Percentiles rank a stretch among this genome's conserved stretches.
These are phyloP conservation scores for Fereydounia khargensis DNA, from an alignment of 1,284 basidiomycete genomes.

Conservation along the genomic window DNA sequence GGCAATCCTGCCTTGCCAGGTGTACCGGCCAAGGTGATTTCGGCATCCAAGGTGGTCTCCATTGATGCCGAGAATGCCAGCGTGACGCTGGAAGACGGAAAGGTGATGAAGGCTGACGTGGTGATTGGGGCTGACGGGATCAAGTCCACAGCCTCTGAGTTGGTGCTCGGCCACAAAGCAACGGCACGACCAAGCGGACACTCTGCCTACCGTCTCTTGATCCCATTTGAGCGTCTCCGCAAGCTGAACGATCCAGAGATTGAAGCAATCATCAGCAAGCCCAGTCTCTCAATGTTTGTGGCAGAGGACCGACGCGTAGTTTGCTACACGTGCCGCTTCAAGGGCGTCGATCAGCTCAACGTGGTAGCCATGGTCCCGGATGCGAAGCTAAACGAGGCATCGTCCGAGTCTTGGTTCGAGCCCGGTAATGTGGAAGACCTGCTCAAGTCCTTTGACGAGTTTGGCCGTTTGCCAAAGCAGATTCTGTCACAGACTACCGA, in stretches of 20 bases:
- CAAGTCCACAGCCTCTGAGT: slow-evolving; percentile 57
- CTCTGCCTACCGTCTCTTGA: slow-evolving; percentile 46
- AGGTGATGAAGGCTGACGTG: slow-evolving; percentile 32
- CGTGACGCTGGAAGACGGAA: slow-evolving; percentile 38
- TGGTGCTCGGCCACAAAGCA: slow-evolving; percentile 43
- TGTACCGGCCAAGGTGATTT: slow-evolving; percentile 10
- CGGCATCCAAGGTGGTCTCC: slow-evolving; percentile 12
- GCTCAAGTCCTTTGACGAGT: slow-evolving; percentile 36
- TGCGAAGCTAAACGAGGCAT: slow-evolving; percentile 33
- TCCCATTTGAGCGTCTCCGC: slow-evolving; percentile 20
- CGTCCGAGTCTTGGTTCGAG: slow-evolving; percentile 46
- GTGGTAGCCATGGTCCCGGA: slow-evolving; percentile 34
- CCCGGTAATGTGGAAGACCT: slow-evolving; percentile 32
- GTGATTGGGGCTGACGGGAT: slow-evolving; percentile 55
- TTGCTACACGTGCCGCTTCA: slow-evolving; percentile 6
- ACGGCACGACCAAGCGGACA: slow-evolving; percentile 38
- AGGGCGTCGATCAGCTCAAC: slow-evolving; percentile 3
- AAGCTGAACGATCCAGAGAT: slow-evolving; percentile 32
- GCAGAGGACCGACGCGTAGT: slow-evolving; percentile 47
- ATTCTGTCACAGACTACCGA: slow-evolving; percentile 63
- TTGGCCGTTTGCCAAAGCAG: slow-evolving; percentile 47
- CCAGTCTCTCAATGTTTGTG: slow-evolving; percentile 34
- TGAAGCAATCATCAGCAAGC: slow-evolving; percentile 35
- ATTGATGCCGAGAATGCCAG: slow-evolving; percentile 32
- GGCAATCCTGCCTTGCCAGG: slow-evolving; percentile 5